Percentiles rank a stretch among this genome's conserved stretches.
phyloP scores from a whole-genome alignment of 208 protist genomes.

The Leptomonas seymouri region DNA sequence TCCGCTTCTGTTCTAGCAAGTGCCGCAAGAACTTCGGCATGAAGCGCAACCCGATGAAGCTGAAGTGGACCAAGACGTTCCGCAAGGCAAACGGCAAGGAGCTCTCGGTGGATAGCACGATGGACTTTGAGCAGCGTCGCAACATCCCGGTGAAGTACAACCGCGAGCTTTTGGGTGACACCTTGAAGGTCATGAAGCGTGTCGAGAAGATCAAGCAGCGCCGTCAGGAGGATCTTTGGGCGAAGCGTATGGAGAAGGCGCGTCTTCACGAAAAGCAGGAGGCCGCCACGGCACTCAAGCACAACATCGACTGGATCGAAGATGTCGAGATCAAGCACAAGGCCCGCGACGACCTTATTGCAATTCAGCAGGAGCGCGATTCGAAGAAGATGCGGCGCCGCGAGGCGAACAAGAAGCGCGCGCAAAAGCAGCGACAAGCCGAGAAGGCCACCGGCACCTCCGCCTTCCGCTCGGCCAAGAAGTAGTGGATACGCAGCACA shows the following conservation, averaged over 20 bases:
- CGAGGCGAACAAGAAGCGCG: slow-evolving; percentile 73
- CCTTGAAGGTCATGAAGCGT: slow-evolving; percentile 97
- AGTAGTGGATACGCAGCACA: slow-evolving; percentile 6
- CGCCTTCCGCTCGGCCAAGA: slow-evolving; percentile 65
- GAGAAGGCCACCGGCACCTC: slow-evolving; percentile 58
- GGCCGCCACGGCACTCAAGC: slow-evolving; percentile 86
- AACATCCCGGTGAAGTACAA: slow-evolving; percentile 99
- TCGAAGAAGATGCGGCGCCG: slow-evolving; percentile 77
- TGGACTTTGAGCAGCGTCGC: slow-evolving; percentile 99
- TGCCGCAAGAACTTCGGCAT: slow-evolving; percentile 99
- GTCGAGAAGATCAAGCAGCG: slow-evolving; percentile 96
- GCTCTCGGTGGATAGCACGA: slow-evolving; percentile 97
- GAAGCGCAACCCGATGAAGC: slow-evolving; percentile 99
- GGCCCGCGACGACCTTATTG: slow-evolving; percentile 78
- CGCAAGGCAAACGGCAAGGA: slow-evolving; percentile 98
- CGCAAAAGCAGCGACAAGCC: slow-evolving; percentile 63
- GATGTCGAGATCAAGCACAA: slow-evolving; percentile 84
- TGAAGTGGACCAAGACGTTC: slow-evolving; percentile 99
- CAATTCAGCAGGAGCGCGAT: slow-evolving; percentile 76
- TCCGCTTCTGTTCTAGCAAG: slow-evolving; percentile 98
- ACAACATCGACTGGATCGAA: slow-evolving; percentile 95
- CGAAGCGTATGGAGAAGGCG: slow-evolving; percentile 85
- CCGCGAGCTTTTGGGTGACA: slow-evolving; percentile 96
- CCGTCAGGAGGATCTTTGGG: slow-evolving; percentile 94
- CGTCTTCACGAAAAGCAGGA: slow-evolving; percentile 79